A percentile compares a stretch with the other conserved stretches of the same genome.
phyloP scores from a whole-genome alignment of 345 rosid species.

The Lenwebbia sp. region DNA sequence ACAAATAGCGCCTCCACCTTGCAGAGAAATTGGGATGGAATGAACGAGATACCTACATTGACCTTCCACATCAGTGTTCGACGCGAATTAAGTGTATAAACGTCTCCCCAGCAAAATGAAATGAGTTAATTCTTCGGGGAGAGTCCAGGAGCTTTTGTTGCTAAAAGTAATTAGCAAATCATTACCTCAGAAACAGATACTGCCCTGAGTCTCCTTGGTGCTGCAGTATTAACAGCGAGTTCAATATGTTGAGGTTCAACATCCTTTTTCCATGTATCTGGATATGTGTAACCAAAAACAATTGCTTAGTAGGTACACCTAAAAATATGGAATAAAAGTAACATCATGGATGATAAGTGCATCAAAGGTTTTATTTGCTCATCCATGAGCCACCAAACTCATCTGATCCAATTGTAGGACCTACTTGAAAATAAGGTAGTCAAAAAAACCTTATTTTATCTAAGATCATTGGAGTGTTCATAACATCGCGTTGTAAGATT shows the following conservation, averaged over 20 bases:
- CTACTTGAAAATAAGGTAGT: not conserved
- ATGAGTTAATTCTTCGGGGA: not conserved
- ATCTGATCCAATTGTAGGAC: not conserved
- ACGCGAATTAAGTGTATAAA: not conserved
- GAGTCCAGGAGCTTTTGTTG: not conserved
- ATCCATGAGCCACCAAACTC: not conserved
- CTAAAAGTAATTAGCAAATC: not conserved
- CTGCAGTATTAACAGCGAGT: slow-evolving; percentile 47
- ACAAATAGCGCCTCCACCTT: slow-evolving; percentile 89
- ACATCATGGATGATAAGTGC: not conserved
- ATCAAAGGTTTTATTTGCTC: not conserved
- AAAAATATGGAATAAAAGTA: not conserved
- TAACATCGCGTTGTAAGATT: not conserved
- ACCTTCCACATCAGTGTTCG: not conserved
- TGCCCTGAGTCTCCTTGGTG: slow-evolving; percentile 61
- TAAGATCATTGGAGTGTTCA: not conserved
- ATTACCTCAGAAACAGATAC: slow-evolving; percentile 65
- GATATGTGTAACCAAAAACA: not conserved
- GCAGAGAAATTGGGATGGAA: slow-evolving; percentile 98
- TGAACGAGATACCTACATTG: slow-evolving; percentile 57
- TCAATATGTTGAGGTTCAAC: slow-evolving; percentile 46
- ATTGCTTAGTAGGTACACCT: not conserved
- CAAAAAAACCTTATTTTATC: not conserved
- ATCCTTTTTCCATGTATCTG: slow-evolving; percentile 93
- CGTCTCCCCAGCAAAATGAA: not conserved